Percentiles rank a stretch among this genome's conserved stretches.
phyloP scores from a whole-genome alignment of 1,284 basidiomycete species.

The Microstroma glucosiphilum region DNA sequence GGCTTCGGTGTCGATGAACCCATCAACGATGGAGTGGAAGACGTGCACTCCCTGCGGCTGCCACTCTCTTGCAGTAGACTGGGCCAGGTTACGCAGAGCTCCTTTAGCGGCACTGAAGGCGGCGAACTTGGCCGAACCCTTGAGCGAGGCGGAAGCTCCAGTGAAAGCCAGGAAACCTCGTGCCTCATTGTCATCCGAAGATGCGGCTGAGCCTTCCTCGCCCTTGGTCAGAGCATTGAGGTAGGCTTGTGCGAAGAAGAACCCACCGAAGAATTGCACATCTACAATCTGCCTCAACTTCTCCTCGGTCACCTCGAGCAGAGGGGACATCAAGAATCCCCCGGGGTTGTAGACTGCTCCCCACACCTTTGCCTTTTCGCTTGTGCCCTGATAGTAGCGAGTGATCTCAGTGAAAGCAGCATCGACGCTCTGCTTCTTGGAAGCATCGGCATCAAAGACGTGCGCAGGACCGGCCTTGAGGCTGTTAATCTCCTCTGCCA shows the following conservation, averaged over 20 bases:
- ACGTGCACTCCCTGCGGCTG: conserved; percentile 53
- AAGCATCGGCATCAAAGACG: conserved; percentile 10
- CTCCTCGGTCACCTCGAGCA: conserved; percentile 9
- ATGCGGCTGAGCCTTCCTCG: background rate
- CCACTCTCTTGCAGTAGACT: conserved; percentile 53
- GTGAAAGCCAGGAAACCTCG: conserved; percentile 12
- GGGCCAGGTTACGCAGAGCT: conserved; percentile 11
- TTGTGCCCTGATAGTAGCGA: background rate
- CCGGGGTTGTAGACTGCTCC: conserved; percentile 11
- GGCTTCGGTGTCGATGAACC: conserved; percentile 46
- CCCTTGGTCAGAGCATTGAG: conserved; percentile 5
- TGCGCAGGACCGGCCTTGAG: background rate
- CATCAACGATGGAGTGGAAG: conserved; percentile 52
- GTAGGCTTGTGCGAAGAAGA: conserved; percentile 14
- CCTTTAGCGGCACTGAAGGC: conserved; percentile 14
- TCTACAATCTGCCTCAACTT: background rate
- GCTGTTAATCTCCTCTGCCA: conserved; percentile 4
- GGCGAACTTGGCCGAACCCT: conserved; percentile 11
- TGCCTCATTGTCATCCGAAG: background rate
- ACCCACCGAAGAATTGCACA: conserved; percentile 7
- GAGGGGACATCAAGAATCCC: background rate
- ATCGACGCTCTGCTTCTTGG: conserved; percentile 5
- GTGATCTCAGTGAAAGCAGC: background rate
- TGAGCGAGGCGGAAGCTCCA: conserved; percentile 11
- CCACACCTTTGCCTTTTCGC: conserved; percentile 12